Evolutionary conservation across 345 rosid genomes (phyloP).

Genomic region (Jatropha curcas): DNA sequence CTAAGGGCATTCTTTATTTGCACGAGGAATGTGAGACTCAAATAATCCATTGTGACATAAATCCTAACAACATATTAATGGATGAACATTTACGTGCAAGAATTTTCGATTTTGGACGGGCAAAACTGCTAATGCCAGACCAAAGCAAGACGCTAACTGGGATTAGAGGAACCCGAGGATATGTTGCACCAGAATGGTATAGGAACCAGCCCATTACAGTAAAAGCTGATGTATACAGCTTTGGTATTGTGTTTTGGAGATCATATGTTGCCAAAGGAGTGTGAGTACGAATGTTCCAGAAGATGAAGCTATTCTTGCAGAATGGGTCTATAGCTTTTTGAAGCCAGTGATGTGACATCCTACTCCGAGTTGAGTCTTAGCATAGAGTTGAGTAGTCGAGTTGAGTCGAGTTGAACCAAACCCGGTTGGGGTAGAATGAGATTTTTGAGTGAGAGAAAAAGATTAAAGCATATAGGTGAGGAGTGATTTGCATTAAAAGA

Average conservation of each 20-base stretch:
- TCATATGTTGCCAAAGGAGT: constrained; percentile 4
- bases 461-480: no score
- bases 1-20: neutral
- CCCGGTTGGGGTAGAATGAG: no score
- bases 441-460: no score
- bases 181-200: constrained; percentile 11
- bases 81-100: neutral
- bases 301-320: constrained; percentile 9
- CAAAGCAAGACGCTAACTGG: constrained; percentile 5
- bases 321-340: constrained; percentile 1
- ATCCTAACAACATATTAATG: neutral
- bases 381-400: no score
- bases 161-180: constrained; percentile 7
- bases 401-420: no score
- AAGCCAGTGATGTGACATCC: no score
- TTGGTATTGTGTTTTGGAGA: constrained; percentile 6
- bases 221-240: constrained; percentile 14
- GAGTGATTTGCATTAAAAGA: no score
- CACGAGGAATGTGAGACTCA: constrained; percentile 6
- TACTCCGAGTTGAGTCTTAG: no score
- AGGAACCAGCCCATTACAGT: neutral
- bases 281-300: neutral
- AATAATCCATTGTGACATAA: constrained; percentile 9
- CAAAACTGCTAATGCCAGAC: constrained; percentile 8
- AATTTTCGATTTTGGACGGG: neutral